These are phyloP conservation scores for Russula sp. DNA, from an alignment of 768 basidiomycete genomes.

Conservation along the genomic window DNA sequence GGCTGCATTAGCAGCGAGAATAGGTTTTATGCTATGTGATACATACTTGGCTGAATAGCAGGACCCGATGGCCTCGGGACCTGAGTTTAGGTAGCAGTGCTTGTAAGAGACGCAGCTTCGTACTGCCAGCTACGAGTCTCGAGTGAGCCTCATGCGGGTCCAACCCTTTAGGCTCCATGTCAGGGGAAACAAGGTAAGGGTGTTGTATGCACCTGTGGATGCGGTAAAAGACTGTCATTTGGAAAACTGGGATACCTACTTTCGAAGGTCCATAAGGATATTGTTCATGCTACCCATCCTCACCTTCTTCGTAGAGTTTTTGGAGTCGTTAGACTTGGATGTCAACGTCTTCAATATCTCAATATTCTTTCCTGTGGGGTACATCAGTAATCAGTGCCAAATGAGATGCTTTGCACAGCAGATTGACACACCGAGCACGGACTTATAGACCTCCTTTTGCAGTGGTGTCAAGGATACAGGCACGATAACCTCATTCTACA, in stretches of 20 bases:
- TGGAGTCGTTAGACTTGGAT: conserved; percentile 33
- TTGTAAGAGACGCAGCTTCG: conserved; percentile 79
- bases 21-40: neutral
- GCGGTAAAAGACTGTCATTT: neutral
- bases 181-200: conserved; percentile 76
- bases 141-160: conserved; percentile 58
- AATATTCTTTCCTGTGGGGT: conserved; percentile 56
- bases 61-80: conserved; percentile 78
- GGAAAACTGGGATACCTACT: conserved; percentile 42
- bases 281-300: conserved; percentile 65
- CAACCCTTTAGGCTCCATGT: conserved; percentile 69
- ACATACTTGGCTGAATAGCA: conserved; percentile 86
- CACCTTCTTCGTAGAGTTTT: conserved; percentile 28
- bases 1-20: neutral
- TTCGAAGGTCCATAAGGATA: conserved; percentile 81
- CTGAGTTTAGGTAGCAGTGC: conserved; percentile 76
- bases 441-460: conserved; percentile 84
- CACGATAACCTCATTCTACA: conserved; percentile 84
- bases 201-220: conserved; percentile 77
- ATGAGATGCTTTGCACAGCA: conserved; percentile 15
- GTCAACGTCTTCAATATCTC: conserved; percentile 58
- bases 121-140: conserved; percentile 74
- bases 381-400: conserved; percentile 22
- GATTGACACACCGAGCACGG: conserved; percentile 57
- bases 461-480: conserved; percentile 83